Evolutionary conservation across 208 protist species (phyloP), one percentile per base, ranked within the genome.

Genomic region (Porcisia hertigi): DNA sequence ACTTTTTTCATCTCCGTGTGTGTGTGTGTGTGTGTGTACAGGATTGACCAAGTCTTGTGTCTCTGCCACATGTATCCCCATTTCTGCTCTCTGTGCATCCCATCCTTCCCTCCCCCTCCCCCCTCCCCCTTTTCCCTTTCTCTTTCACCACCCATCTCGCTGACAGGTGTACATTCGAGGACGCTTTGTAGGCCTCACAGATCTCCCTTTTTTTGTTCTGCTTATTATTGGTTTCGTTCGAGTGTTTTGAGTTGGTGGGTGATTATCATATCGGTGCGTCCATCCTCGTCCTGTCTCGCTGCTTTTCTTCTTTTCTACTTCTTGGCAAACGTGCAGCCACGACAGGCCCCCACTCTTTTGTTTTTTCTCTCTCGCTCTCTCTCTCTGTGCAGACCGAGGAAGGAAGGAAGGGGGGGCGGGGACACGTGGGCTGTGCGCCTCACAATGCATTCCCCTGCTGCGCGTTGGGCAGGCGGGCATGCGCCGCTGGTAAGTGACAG

Each of bases 401-500:
- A 14, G 8, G 12, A 8, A 2, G 16, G 47, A 30, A 30, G 30
- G 30, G 30, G 30, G 30, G 30, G 30, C 0, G 63, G 39, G 2
- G 16, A 20, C 8, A 43, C 41, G 23, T n/a, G 63, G 11, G 63
- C 41, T 67, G 39, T 34, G 57, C 20, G 66, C 30, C 25, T 39
- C 30, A 60, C 25, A 34, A 72, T 72, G 69, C 5, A 25, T 4
- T 39, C 57, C 34, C 0, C 49, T 47, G 36, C 52, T 58, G 20
- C 34, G 12, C n/a, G 30, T 58, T 23, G 58, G 18, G 25, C 55
- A 30, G 57, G 45, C 16, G 71, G 73, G 65, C 62, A 73, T 23
- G 52, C 36, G 53, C 45, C 80, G 62, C 71, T 80, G 45, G 54
- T 79, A 5, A 9, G 8, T n/a, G 54, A 57, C 0, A 54, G 67